A percentile compares a stretch with the other conserved stretches of the same genome.
These are phyloP conservation scores for Knoxdaviesia proteae DNA, from an alignment of 2,329 filamentous ascomycete species.

Conservation along the genomic window DNA sequence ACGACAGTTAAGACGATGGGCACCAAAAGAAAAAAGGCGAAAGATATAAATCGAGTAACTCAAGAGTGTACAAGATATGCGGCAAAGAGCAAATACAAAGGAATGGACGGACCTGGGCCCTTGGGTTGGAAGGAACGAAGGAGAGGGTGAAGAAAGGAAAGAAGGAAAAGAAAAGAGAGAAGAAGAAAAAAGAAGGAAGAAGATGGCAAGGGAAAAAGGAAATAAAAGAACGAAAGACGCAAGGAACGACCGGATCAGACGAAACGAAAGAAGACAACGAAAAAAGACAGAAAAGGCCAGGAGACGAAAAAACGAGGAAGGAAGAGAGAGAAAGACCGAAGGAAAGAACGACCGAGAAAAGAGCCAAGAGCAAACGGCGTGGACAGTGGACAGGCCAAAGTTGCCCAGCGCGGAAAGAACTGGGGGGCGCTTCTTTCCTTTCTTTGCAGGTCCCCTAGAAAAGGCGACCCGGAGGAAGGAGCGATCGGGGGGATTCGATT, in stretches of 20 bases:
- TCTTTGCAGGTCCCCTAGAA: too few relatives aligned
- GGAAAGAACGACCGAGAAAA: slow-evolving; percentile 2
- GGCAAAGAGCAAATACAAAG: background rate
- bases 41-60: too few relatives aligned
- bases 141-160: background rate
- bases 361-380: background rate
- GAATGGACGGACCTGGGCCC: background rate
- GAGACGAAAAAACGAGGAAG: slow-evolving; percentile 5
- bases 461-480: too few relatives aligned
- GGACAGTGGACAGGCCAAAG: too few relatives aligned
- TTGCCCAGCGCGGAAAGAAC: too few relatives aligned
- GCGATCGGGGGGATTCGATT: too few relatives aligned
- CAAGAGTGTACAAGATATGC: too few relatives aligned
- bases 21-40: too few relatives aligned
- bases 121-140: background rate
- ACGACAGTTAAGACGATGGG: too few relatives aligned
- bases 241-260: background rate
- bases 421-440: too few relatives aligned
- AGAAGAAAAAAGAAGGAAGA: background rate
- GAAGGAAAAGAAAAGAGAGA: background rate
- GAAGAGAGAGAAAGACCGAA: slow-evolving; percentile 3
- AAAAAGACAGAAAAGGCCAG: background rate
- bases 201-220: background rate
- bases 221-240: background rate
- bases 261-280: background rate